These are phyloP conservation scores for Tetrapyrgos nigripes DNA, from an alignment of 1,284 basidiomycete genomes.

Conservation along the genomic window DNA sequence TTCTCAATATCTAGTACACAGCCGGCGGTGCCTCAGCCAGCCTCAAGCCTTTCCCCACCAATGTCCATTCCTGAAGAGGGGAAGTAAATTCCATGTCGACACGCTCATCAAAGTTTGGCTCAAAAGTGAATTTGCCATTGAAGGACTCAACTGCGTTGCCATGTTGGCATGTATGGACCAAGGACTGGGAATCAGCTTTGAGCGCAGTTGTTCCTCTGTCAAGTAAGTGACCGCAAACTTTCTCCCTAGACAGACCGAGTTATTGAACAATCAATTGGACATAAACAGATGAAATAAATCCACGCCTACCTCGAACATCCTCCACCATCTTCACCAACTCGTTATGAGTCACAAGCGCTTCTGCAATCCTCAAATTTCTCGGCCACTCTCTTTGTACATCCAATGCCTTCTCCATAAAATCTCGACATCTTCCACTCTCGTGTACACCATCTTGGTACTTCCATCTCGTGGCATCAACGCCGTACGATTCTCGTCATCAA, in stretches of 20 bases:
- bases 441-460: constrained; percentile 5
- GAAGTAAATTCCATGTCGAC: not conserved
- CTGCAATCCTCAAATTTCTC: constrained; percentile 4
- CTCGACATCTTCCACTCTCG: constrained; percentile 9
- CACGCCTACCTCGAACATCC: constrained; percentile 6
- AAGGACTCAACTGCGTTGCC: constrained; percentile 5
- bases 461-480: constrained; percentile 12
- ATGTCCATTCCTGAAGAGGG: no score
- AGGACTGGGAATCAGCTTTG: no score
- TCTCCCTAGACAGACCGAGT: no score
- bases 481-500: constrained; percentile 12
- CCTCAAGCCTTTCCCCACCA: no score
- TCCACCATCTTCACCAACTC: constrained; percentile 11
- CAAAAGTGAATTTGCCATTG: constrained; percentile 9
- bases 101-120: not conserved
- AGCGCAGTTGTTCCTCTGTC: no score
- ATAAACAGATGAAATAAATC: not conserved
- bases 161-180: not conserved
- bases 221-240: no score
- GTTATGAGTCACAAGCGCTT: constrained; percentile 4
- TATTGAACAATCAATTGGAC: no score
- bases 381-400: constrained; percentile 5
- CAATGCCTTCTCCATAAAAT: constrained; percentile 11
- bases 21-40: no score
- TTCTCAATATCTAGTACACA: no score